Base-by-base conservation (phyloP, 805 yeast genomes). In the Candida coleopterorum region DNA sequence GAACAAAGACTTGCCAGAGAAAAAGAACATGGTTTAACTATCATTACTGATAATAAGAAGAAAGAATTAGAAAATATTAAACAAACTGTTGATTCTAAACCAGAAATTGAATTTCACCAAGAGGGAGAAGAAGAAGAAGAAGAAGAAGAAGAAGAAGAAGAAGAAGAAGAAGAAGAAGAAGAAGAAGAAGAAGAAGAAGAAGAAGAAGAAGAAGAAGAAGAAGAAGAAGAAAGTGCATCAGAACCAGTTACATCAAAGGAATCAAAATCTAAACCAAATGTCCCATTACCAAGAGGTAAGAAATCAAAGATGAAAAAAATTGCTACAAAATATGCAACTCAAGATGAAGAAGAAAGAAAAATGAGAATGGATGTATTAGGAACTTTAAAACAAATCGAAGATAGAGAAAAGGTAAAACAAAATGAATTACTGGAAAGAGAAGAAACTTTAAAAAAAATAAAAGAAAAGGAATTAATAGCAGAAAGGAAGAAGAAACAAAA, bases 291-390 rank as follows among this genome's bases (percentile, higher is more conserved):
- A 6, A 76, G 97, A 49, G 97, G 97, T 32, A 87, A 84, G 59
- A 86, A 82, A 52, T 82, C 84, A 26, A 88, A 88, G 53, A 52
- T 84, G 58, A 86, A 84, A 67, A 88, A 85, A 52, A 84, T 87
- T 38, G 81, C 81, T 27, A 70, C 75, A 42, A 90, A 89, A 52
- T 90, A 90, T 52, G 86, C 80, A 3, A 88, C 83, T 41, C 97
- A 90, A 60, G 97, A 90, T 55, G 96, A 86, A 35, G 93, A 85
- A 39, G 97, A 90, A 49, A 74, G 88, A 38, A 50, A 60, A 31
- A 49, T 81, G 39, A 72, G 94, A 45, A 78, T 90, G 84, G 78
- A 82, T 40, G 85, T 83, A 2, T 62, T 90, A 28, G 97, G 97
- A 4, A 85, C 95, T 0, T 64, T 85, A 51, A 87, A 86, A 46